These are phyloP conservation scores for Trichoderma citrinoviride DNA, from an alignment of 2,329 filamentous ascomycete genomes.

Conservation along the genomic window DNA sequence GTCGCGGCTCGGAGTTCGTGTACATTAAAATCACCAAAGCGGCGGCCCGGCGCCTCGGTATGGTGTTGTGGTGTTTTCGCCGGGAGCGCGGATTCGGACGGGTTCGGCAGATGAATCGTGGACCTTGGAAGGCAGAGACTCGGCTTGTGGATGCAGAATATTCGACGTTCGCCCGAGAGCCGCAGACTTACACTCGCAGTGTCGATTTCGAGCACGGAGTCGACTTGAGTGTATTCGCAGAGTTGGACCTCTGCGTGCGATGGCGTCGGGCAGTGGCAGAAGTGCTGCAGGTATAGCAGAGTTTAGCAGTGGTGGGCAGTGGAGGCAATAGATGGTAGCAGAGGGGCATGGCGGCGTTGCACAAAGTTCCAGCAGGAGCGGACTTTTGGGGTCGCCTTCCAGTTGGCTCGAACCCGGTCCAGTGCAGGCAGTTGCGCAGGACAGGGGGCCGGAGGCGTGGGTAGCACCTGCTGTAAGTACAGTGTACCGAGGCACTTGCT, in stretches of 20 bases:
- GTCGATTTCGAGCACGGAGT: neutral
- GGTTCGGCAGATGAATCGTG: too few species aligned
- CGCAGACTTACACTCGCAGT: neutral
- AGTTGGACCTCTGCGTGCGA: conserved; percentile 14
- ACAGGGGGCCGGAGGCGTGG: neutral
- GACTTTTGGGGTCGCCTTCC: conserved; percentile 19
- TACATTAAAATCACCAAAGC: conserved; percentile 10
- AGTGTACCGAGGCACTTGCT: neutral
- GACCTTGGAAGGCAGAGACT: neutral
- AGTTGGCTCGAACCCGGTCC: neutral
- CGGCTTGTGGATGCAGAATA: neutral
- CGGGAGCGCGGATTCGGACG: too few species aligned
- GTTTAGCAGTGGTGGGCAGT: too few species aligned
- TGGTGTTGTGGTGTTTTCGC: neutral
- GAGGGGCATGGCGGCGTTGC: conserved; percentile 16
- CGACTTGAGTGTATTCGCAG: neutral
- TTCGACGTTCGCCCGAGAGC: neutral
- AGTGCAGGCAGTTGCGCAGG: conserved; percentile 17
- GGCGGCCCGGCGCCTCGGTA: conserved; percentile 19
- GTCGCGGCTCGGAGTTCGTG: neutral
- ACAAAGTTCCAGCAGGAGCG: conserved; percentile 5
- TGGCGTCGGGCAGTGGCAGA: conserved; percentile 2
- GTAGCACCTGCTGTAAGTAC: neutral
- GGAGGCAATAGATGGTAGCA: neutral
- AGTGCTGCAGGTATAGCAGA: neutral